These are phyloP conservation scores for Candida quercuum DNA, from an alignment of 805 yeast species.

Conservation along the genomic window DNA sequence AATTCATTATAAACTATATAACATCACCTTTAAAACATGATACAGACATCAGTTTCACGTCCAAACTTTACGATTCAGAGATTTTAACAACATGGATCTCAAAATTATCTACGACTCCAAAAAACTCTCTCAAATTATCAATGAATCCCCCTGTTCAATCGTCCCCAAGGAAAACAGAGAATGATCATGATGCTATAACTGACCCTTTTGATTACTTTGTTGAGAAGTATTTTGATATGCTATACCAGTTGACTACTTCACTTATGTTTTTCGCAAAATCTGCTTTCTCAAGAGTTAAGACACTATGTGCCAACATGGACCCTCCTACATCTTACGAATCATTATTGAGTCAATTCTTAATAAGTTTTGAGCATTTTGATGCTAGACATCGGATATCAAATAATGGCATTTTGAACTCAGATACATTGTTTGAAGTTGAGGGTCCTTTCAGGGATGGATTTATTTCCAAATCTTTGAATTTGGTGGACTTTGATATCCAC, in stretches of 20 bases:
- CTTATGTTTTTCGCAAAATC: conserved; percentile 42
- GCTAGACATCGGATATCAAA: conserved; percentile 29
- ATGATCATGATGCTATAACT: conserved; percentile 2
- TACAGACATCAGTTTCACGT: conserved; percentile 5
- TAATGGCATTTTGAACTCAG: conserved; percentile 25
- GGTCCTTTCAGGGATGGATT: conserved; percentile 22
- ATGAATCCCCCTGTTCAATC: conserved; percentile 21
- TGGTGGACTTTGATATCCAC: conserved; percentile 22
- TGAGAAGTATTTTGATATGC: conserved; percentile 29
- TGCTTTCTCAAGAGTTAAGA: conserved; percentile 39
- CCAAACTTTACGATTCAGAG: neutral
- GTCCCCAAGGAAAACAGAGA: conserved; percentile 15
- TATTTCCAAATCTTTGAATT: conserved; percentile 20
- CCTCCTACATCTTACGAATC: conserved; percentile 13
- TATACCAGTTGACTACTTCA: conserved; percentile 31
- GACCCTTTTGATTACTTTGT: conserved; percentile 25
- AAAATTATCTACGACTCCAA: neutral
- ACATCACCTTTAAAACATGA: conserved; percentile 20
- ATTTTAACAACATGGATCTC: conserved; percentile 1
- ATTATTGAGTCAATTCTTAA: conserved; percentile 26
- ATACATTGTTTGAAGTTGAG: conserved; percentile 22
- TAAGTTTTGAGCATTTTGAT: conserved; percentile 37
- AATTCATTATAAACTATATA: conserved; percentile 42
- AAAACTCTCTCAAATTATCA: conserved; percentile 14
- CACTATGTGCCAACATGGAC: conserved; percentile 31